Conservation (phyloP, 164 flowering plant species). For the Taxillus chinensis region DNA sequence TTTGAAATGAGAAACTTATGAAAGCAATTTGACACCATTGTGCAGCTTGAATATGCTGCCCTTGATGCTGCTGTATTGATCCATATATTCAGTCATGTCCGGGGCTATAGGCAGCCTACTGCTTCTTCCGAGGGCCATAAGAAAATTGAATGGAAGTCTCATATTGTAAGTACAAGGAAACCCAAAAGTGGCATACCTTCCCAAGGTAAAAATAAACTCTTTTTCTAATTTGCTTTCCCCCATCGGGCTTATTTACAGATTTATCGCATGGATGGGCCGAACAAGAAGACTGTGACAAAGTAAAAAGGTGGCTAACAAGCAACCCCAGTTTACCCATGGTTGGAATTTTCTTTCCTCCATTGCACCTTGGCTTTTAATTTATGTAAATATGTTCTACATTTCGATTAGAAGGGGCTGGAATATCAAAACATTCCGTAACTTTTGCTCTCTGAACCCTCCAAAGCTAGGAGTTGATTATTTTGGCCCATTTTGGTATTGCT, state of each 20-base stretch:
- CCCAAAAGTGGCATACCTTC: background rate
- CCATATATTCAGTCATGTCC: conserved; percentile 65
- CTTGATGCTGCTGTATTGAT: conserved; percentile 93
- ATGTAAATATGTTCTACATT: no score
- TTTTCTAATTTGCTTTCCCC: background rate
- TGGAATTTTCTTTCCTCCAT: no score
- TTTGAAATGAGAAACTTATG: background rate
- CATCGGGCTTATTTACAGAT: background rate
- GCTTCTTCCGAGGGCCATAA: conserved; percentile 21
- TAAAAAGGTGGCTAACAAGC: background rate
- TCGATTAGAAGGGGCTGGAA: no score
- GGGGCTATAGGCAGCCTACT: conserved; percentile 33
- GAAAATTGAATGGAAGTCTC: conserved; percentile 69
- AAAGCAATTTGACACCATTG: conserved; percentile 7
- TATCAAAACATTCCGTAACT: no score
- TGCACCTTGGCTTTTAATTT: no score
- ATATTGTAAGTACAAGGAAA: conserved; percentile 51
- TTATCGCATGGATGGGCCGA: background rate
- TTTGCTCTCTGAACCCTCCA: no score
- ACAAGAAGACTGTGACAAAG: background rate
- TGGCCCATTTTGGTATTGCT: no score
- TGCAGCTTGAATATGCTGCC: conserved; percentile 98
- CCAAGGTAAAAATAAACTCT: no score
- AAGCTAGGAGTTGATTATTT: no score
- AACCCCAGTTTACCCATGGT: no score